phyloP scores from a whole-genome alignment of 192 early-diverging fungal species.

The Dimargaris xerosporica region DNA sequence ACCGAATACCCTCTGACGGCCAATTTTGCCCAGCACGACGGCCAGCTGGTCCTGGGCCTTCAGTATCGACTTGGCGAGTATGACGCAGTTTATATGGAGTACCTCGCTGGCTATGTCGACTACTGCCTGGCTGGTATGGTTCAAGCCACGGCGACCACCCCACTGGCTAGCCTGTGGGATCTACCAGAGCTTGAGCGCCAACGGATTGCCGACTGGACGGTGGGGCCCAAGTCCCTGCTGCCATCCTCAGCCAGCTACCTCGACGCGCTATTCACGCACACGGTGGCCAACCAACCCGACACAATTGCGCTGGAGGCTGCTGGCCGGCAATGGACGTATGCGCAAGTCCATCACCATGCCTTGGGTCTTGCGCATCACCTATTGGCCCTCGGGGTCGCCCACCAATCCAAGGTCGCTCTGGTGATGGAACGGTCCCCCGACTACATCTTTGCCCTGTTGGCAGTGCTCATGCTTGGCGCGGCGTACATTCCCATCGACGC shows the following conservation, averaged over 20 bases:
- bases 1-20: not conserved
- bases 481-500: conserved; percentile 2
- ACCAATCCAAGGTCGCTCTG: not conserved
- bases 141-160: not conserved
- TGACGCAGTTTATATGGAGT: not conserved
- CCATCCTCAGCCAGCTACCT: no score
- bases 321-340: not conserved
- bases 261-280: not conserved
- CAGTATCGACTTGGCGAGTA: no score
- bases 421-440: not conserved
- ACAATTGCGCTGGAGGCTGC: not conserved
- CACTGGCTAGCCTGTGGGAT: not conserved
- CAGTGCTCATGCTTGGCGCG: not conserved
- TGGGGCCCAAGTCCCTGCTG: not conserved
- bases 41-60: not conserved
- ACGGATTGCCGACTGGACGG: not conserved
- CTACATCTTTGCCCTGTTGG: not conserved
- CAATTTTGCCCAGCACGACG: not conserved
- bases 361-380: not conserved
- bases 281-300: not conserved
- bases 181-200: not conserved
- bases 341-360: not conserved
- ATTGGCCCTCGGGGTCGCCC: not conserved
- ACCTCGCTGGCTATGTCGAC: not conserved
- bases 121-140: not conserved